A percentile compares a stretch with the other conserved stretches of the same genome.
These are phyloP conservation scores for Pharus latifolius DNA, from an alignment of 176 grass and related monocot species.

Conservation along the genomic window DNA sequence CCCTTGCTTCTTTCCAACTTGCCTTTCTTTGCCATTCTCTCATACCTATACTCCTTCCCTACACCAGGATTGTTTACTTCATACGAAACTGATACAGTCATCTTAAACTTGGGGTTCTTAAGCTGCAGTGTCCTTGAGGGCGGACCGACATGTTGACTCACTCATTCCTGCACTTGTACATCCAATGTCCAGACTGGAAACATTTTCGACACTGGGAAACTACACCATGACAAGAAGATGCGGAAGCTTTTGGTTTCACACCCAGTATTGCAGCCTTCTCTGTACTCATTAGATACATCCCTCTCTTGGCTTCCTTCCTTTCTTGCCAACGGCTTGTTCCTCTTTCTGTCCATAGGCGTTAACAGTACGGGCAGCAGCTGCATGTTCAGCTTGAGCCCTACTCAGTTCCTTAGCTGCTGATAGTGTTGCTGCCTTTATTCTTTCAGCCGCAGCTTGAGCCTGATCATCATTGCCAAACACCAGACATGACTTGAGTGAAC, in stretches of 20 bases:
- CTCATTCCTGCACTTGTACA: constrained; percentile 56
- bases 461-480: constrained; percentile 27
- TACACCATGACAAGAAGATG: not conserved
- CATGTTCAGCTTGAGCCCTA: constrained; percentile 38
- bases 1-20: constrained; percentile 14
- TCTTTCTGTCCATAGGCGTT: constrained; percentile 50
- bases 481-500: not conserved
- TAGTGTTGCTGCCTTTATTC: constrained; percentile 31
- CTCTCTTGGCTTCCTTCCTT: constrained; percentile 43
- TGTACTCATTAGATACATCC: constrained; percentile 50
- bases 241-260: constrained; percentile 19
- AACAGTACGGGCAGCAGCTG: constrained; percentile 18
- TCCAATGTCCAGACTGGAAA: constrained; percentile 46
- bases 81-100: constrained; percentile 30
- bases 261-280: constrained; percentile 32
- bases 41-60: not conserved
- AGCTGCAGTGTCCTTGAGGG: constrained; percentile 29
- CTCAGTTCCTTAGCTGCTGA: constrained; percentile 34
- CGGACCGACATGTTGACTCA: constrained; percentile 37
- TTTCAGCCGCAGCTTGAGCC: constrained; percentile 18
- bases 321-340: constrained; percentile 31
- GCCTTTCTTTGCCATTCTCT: not conserved
- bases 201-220: constrained; percentile 35
- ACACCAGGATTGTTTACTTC: constrained; percentile 27
- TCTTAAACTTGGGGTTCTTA: constrained; percentile 45